These are phyloP conservation scores for Saccharomycopsis babjevae DNA, from an alignment of 805 yeast species.

Conservation along the genomic window DNA sequence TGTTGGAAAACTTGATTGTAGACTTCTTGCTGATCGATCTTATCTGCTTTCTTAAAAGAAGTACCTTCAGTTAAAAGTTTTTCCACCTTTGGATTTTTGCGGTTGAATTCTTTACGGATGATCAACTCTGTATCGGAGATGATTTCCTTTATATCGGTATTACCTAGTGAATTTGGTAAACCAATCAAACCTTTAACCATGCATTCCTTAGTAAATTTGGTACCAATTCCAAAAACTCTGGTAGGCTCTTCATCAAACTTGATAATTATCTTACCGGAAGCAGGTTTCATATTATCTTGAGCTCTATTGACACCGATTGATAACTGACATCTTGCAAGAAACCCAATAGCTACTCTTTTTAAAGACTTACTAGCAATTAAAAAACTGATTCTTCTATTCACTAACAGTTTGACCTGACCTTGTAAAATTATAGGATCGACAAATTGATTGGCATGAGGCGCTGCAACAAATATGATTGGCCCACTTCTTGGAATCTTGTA, in stretches of 20 bases:
- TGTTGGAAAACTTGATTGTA: conserved; percentile 78
- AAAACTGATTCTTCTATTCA: conserved; percentile 64
- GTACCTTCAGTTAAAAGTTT: conserved; percentile 46
- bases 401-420: conserved; percentile 63
- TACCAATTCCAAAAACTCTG: conserved; percentile 49
- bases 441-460: conserved; percentile 92
- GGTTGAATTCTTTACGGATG: conserved; percentile 59
- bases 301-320: conserved; percentile 90
- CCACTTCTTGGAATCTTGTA: conserved; percentile 41
- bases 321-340: conserved; percentile 62
- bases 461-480: conserved; percentile 68
- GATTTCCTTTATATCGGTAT: conserved; percentile 57
- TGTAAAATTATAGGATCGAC: conserved; percentile 72
- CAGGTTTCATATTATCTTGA: conserved; percentile 68
- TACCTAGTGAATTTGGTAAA: conserved; percentile 69
- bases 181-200: conserved; percentile 56
- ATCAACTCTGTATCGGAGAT: conserved; percentile 61
- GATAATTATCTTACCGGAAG: conserved; percentile 53
- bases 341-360: conserved; percentile 57
- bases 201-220: conserved; percentile 57
- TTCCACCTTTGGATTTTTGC: conserved; percentile 33
- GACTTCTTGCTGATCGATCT: conserved; percentile 73
- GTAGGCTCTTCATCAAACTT: conserved; percentile 44
- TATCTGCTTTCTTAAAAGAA: conserved; percentile 61
- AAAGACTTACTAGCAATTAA: conserved; percentile 79